Evolutionary conservation across 164 flowering plant genomes (phyloP).

Genomic region (Magnolia changhungtana): DNA sequence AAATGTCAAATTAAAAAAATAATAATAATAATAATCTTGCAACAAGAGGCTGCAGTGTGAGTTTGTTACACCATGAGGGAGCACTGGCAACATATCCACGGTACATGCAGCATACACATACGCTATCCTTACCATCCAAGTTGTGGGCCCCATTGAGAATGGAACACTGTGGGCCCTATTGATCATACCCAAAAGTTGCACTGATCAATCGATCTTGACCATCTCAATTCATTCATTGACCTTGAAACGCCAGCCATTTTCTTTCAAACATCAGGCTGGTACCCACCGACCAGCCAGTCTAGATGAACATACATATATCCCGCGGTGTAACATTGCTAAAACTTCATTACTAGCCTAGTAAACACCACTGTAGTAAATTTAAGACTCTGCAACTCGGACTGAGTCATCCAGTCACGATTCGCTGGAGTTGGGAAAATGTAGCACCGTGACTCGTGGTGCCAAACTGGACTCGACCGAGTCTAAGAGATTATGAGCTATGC

Average conservation of each 20-base stretch:
- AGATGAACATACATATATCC: not conserved
- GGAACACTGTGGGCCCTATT: not conserved
- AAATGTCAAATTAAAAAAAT: not conserved
- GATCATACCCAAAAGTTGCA: not conserved
- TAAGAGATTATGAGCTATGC: too few relatives aligned
- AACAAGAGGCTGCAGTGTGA: not conserved
- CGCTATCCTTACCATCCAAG: not conserved
- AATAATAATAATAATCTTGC: not conserved
- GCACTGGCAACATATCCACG: not conserved
- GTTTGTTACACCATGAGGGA: not conserved
- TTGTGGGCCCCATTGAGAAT: not conserved
- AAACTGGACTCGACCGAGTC: not conserved
- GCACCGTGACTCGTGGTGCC: not conserved
- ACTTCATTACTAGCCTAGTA: not conserved
- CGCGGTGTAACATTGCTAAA: not conserved
- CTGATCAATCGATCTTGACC: not conserved
- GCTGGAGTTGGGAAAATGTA: not conserved
- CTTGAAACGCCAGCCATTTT: not conserved
- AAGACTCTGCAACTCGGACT: not conserved
- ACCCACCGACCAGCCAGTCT: not conserved
- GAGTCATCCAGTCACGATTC: not conserved
- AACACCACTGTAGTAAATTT: not conserved
- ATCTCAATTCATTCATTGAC: not conserved
- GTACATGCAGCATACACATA: not conserved
- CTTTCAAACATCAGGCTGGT: not conserved